Evolutionary conservation across 2,329 filamentous ascomycete species (phyloP).

Genomic region (Phoma sp.): DNA sequence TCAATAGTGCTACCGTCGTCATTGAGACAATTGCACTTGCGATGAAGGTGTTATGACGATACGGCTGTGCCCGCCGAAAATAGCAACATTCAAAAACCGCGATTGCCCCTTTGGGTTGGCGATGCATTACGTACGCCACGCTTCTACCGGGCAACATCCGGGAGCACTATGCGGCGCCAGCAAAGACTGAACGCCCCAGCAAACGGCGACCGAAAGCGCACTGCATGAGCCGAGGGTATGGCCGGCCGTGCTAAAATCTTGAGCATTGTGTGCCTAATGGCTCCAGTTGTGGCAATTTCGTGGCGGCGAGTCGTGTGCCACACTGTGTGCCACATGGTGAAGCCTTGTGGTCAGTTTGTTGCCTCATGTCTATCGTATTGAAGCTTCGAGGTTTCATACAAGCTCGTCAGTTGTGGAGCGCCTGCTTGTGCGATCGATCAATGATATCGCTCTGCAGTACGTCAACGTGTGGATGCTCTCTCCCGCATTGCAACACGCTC

Average conservation of each 20-base stretch:
- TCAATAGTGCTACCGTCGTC: constrained; percentile 9
- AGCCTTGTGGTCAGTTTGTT: constrained; percentile 10
- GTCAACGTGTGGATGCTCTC: constrained; percentile 1
- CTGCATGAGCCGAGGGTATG: constrained; percentile 4
- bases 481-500: constrained; percentile 8
- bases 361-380: constrained; percentile 3
- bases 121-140: constrained; percentile 1
- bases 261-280: constrained; percentile 8
- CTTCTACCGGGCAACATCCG: constrained; percentile 2
- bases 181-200: constrained; percentile 4
- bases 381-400: constrained; percentile 9
- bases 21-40: background rate
- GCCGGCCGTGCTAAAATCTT: background rate
- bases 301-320: constrained; percentile 13
- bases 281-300: constrained; percentile 11
- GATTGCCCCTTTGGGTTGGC: constrained; percentile 5
- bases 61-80: constrained; percentile 11
- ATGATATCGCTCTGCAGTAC: constrained; percentile 8
- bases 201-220: constrained; percentile 10
- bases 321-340: background rate
- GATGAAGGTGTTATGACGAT: background rate
- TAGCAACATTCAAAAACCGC: constrained; percentile 3
- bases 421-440: constrained; percentile 2
- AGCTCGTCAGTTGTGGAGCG: constrained; percentile 8
- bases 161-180: constrained; percentile 13